Base-by-base conservation (phyloP, 352 stramenopile species). In the Globisporangium abappressorium region DNA sequence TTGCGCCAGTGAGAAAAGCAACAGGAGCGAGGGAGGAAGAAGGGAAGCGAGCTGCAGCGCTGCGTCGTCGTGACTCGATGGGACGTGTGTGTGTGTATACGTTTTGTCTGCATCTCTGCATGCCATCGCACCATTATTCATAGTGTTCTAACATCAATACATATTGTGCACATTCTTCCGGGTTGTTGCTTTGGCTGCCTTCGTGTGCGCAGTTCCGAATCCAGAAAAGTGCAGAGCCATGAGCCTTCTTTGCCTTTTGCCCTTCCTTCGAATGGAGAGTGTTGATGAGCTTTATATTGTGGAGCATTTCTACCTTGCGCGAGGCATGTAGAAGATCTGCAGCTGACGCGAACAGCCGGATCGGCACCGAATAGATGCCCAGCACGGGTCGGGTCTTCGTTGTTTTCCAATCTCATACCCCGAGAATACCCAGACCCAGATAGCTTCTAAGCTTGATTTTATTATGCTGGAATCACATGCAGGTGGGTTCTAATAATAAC, bases 311-410 rank as follows among this genome's bases (percentile, higher is more conserved):
- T 46, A 18, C 28, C 30, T 43, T 46, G 18, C 30, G 11, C 55
- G 18, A 60, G 55, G 30, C 18, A 15, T 60, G 55, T 60, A 60
- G 55, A 60, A 60, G 54, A 30, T 59, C 54, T 41, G 24, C 30
- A 3, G 20, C 30, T 43, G 55, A 46, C 55, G 28, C 28, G 28
- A 59, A 9, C 51, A 36, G 24, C 26, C 33, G 30, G 30, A 46
- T 60, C 4, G 30, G 55, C 30, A 46, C 55, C 55, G 55, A 60
- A 60, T 46, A 36, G 26, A 60, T 60, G 54, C 24, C 5, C 14
- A 49, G 41, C 41, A 12, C 43, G 43, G 43, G 43, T 24, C 43
- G 18, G 15, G 41, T 49, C 18, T 20, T 8, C 41, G 20, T n/a
- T 20, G 1, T n/a, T 22, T 22, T 2, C 2, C 7, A 51, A 51